Evolutionary conservation across 1,284 basidiomycete genomes (phyloP).

Genomic region (Polyporus tsugae): DNA sequence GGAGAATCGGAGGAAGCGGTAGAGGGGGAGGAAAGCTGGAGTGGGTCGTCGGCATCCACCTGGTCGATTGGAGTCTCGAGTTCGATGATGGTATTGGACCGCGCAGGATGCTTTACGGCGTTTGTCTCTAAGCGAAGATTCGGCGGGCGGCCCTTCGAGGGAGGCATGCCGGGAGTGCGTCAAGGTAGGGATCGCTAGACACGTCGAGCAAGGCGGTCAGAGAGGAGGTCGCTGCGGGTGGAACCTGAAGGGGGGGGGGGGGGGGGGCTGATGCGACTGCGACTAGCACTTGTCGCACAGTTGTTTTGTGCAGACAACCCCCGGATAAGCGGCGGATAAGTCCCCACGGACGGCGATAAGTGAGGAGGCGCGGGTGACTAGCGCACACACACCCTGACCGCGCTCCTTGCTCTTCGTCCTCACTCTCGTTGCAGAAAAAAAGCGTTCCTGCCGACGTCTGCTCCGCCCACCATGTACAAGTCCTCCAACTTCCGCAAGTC

Average conservation of each 20-base stretch:
- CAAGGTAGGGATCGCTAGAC: not conserved
- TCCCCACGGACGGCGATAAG: not conserved
- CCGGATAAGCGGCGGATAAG: conserved; percentile 14
- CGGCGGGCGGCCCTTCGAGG: conserved; percentile 46
- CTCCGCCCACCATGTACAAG: conserved; percentile 45
- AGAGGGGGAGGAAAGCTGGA: conserved; percentile 39
- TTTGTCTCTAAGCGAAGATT: conserved; percentile 46
- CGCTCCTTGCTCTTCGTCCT: conserved; percentile 28
- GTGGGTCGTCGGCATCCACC: conserved; percentile 38
- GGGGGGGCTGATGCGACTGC: not conserved
- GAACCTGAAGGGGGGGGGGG: too few relatives aligned
- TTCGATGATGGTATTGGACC: conserved; percentile 45
- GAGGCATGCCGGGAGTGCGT: conserved; percentile 29
- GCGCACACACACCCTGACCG: conserved; percentile 31
- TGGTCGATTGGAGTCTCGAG: conserved; percentile 46
- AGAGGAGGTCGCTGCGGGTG: not conserved
- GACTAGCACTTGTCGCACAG: conserved; percentile 4
- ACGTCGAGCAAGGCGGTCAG: not conserved
- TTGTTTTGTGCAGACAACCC: not conserved
- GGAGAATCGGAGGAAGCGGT: conserved; percentile 47
- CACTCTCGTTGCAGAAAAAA: conserved; percentile 35
- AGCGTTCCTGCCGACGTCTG: conserved; percentile 31
- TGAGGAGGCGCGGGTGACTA: conserved; percentile 17
- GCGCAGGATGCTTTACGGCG: conserved; percentile 37
- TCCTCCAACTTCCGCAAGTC: conserved; percentile 45